Evolutionary conservation across 2,329 filamentous ascomycete species (phyloP).

Genomic region (Fragosphaeria purpurea): DNA sequence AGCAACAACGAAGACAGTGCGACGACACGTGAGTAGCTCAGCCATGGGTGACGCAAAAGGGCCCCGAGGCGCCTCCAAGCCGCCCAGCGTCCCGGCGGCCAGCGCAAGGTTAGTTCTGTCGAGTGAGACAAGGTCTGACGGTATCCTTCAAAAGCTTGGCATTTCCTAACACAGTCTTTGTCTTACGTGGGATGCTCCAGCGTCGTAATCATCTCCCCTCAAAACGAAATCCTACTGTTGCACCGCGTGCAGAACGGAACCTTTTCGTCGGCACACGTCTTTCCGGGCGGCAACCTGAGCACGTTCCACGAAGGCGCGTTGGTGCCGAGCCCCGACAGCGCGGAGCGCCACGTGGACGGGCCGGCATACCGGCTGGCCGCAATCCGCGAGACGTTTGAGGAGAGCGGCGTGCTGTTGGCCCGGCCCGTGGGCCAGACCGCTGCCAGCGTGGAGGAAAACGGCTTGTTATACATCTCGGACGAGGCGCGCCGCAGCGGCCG

Average conservation of each 20-base stretch:
- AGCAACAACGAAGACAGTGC: no score
- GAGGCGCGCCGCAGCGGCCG: constrained; percentile 55
- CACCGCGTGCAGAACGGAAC: constrained; percentile 74
- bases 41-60: neutral
- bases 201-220: constrained; percentile 73
- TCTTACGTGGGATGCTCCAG: constrained; percentile 30
- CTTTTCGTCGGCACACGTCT: constrained; percentile 89
- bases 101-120: constrained; percentile 6
- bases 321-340: constrained; percentile 31
- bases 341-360: constrained; percentile 58
- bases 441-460: constrained; percentile 5
- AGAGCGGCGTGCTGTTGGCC: constrained; percentile 80
- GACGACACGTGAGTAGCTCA: no score
- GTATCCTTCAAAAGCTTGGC: no score
- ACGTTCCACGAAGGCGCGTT: constrained; percentile 61
- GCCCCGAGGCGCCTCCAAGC: neutral
- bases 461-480: constrained; percentile 51
- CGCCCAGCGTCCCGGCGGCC: constrained; percentile 5
- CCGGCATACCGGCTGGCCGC: constrained; percentile 70
- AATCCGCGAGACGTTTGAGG: constrained; percentile 87
- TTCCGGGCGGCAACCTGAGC: constrained; percentile 82
- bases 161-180: no score
- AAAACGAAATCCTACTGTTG: constrained; percentile 79
- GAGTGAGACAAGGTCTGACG: neutral
- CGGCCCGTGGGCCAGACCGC: constrained; percentile 16